Evolutionary conservation across 2,329 filamentous ascomycete genomes (phyloP).

Genomic region (Lasiodiplodia theobromae): DNA sequence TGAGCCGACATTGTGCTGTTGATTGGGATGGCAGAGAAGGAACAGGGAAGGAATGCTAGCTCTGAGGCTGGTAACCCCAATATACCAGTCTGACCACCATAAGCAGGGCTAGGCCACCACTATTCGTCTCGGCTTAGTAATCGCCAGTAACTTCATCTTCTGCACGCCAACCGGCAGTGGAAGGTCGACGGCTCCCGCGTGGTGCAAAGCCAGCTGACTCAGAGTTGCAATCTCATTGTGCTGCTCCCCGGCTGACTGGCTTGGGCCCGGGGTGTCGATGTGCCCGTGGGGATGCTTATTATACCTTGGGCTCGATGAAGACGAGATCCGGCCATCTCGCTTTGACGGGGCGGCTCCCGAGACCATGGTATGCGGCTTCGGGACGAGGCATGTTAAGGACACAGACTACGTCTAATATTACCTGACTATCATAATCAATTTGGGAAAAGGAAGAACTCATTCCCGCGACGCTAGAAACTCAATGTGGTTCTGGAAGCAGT

Average conservation of each 20-base stretch:
- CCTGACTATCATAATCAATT: conserved; percentile 26
- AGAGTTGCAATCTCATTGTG: neutral
- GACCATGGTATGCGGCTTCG: conserved; percentile 27
- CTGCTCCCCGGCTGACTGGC: conserved; percentile 1
- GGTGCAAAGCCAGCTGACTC: conserved; percentile 5
- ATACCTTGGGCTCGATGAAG: neutral
- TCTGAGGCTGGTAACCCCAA: neutral
- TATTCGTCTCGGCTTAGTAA: neutral
- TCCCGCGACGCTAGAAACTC: conserved; percentile 23
- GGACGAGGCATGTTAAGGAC: conserved; percentile 22
- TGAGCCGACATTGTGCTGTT: neutral
- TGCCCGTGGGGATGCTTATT: conserved; percentile 4
- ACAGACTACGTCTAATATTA: conserved; percentile 21
- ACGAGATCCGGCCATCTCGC: conserved; percentile 23
- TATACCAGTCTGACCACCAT: neutral
- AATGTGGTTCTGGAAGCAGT: conserved; percentile 19
- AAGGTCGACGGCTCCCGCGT: neutral
- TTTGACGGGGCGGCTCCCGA: conserved; percentile 16
- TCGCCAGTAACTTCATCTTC: neutral
- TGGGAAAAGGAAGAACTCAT: conserved; percentile 21
- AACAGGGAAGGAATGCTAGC: neutral
- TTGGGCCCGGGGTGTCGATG: neutral
- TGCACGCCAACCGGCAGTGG: neutral
- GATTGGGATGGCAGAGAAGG: neutral
- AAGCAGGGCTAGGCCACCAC: neutral